Evolutionary conservation across 306 rosid genomes (phyloP).

Genomic region (Boehmeria nivea): DNA sequence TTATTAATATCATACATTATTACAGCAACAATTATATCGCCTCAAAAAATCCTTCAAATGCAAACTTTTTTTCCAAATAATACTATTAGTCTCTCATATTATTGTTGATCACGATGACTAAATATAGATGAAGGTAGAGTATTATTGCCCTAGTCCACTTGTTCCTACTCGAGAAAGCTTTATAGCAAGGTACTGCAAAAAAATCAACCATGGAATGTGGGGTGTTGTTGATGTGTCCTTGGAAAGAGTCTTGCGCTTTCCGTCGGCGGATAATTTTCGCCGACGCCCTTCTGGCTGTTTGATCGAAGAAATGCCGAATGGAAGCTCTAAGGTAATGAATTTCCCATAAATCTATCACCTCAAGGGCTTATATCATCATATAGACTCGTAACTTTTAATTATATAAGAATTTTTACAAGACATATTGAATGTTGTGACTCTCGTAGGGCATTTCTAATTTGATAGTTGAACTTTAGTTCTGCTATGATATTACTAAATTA

Average conservation of each 20-base stretch:
- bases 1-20: too few relatives aligned
- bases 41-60: too few relatives aligned
- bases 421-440: too few relatives aligned
- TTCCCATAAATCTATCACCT: background rate
- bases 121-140: constrained; percentile 43
- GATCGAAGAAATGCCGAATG: constrained; percentile 31
- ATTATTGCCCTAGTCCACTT: constrained; percentile 35
- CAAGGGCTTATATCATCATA: background rate
- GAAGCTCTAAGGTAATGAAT: constrained; percentile 33
- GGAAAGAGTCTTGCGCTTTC: constrained; percentile 38
- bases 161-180: constrained; percentile 37
- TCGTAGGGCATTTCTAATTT: too few relatives aligned
- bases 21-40: too few relatives aligned
- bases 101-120: background rate
- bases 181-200: constrained; percentile 52
- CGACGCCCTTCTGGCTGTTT: constrained; percentile 64
- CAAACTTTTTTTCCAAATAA: background rate
- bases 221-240: constrained; percentile 56
- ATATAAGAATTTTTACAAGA: too few relatives aligned
- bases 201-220: constrained; percentile 29
- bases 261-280: constrained; percentile 16
- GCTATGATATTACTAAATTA: too few relatives aligned
- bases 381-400: background rate
- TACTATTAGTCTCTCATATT: background rate
- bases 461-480: too few relatives aligned